phyloP scores from a whole-genome alignment of 2,329 filamentous ascomycete species.

The Pseudogymnoascus sp. region DNA sequence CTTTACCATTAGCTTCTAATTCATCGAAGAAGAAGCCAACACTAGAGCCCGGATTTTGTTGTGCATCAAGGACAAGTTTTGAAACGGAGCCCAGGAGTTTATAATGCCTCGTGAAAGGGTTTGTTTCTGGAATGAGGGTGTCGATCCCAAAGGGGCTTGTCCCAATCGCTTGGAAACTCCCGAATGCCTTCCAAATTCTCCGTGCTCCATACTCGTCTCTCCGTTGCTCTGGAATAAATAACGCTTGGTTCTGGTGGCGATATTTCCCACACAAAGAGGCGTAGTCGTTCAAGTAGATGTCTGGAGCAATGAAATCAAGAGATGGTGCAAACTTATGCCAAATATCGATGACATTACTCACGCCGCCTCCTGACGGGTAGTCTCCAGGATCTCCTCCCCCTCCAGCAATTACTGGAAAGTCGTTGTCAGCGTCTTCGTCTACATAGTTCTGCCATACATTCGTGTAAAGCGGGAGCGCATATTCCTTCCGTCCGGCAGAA shows the following conservation, averaged over 20 bases:
- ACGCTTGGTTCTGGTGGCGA: conserved; percentile 32
- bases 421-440: conserved; percentile 25
- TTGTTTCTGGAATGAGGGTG: conserved; percentile 24
- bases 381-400: conserved; percentile 36
- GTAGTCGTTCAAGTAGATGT: conserved; percentile 41
- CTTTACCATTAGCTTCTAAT: conserved; percentile 22
- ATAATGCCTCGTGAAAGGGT: not conserved
- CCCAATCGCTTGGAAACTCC: conserved; percentile 29
- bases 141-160: conserved; percentile 35
- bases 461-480: conserved; percentile 35
- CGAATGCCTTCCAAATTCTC: conserved; percentile 32
- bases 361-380: conserved; percentile 40
- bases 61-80: not conserved
- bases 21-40: conserved; percentile 39
- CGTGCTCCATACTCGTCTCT: conserved; percentile 36
- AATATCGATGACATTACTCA: conserved; percentile 35
- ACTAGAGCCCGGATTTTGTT: conserved; percentile 20
- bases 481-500: conserved; percentile 32
- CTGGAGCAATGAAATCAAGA: conserved; percentile 39
- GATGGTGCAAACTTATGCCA: conserved; percentile 35
- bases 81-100: not conserved
- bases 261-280: conserved; percentile 33
- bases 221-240: conserved; percentile 41
- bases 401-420: conserved; percentile 32
- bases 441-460: conserved; percentile 40